Conservation (phyloP, 129 eudicot genomes). For the Erigeron canadensis region DNA sequence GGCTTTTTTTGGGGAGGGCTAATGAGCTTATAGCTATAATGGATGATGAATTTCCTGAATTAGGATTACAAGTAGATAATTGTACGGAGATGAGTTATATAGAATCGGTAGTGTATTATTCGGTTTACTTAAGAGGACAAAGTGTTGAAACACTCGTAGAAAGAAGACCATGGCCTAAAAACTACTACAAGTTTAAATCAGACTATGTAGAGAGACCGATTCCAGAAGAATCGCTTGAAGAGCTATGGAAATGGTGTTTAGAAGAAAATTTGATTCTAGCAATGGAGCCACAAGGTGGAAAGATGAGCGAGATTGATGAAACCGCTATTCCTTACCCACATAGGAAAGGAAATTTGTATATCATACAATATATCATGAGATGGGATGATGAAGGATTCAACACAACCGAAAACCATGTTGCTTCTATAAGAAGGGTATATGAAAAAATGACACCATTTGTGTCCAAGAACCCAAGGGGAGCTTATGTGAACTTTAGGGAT, state of each 20-base stretch:
- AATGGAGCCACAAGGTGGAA: conserved; percentile 18
- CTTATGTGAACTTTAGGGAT: conserved; percentile 6
- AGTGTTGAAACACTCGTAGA: not conserved
- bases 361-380: not conserved
- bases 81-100: conserved; percentile 13
- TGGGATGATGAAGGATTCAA: not conserved
- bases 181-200: not conserved
- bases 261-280: not conserved
- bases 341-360: conserved; percentile 10
- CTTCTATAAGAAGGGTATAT: not conserved
- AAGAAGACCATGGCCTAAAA: not conserved
- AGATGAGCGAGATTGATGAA: conserved; percentile 11
- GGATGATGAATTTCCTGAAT: not conserved
- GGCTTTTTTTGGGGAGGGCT: not conserved
- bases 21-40: not conserved
- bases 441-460: conserved; percentile 11
- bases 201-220: not conserved
- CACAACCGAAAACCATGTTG: not conserved
- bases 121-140: not conserved
- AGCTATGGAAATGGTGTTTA: conserved; percentile 4
- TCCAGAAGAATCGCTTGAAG: not conserved
- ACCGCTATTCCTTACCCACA: not conserved
- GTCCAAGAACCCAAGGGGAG: conserved; percentile 6
- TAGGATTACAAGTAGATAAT: not conserved
- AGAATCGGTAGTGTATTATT: not conserved